These are phyloP conservation scores for Trichosporon inkin DNA, from an alignment of 1,284 basidiomycete species.

Conservation along the genomic window DNA sequence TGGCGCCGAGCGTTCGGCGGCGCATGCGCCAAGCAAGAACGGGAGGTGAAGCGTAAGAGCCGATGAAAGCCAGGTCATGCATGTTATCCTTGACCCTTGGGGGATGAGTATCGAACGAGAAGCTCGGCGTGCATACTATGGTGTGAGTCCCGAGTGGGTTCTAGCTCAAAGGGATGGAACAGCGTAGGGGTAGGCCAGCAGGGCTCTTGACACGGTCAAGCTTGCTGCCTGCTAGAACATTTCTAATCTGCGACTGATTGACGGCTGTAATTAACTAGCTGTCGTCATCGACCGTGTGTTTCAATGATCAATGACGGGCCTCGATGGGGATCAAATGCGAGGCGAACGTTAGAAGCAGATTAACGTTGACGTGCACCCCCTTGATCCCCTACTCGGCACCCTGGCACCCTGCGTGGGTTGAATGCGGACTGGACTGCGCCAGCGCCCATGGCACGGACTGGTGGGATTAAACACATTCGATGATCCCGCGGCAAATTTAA, in stretches of 20 bases:
- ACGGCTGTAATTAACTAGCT: conserved; percentile 4
- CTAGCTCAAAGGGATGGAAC: too few species aligned
- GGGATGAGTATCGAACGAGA: not conserved
- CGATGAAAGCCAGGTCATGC: not conserved
- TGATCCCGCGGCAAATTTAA: conserved; percentile 4
- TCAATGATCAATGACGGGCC: not conserved
- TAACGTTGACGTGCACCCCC: conserved; percentile 5
- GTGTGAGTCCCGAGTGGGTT: too few species aligned
- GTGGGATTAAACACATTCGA: not conserved
- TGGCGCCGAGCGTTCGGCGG: too few species aligned
- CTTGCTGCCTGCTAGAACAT: not conserved
- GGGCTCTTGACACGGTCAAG: too few species aligned
- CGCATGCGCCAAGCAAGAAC: too few species aligned
- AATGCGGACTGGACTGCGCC: not conserved
- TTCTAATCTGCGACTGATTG: conserved; percentile 6
- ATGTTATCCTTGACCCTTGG: not conserved
- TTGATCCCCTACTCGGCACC: not conserved
- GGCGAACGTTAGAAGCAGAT: not conserved
- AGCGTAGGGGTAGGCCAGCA: too few species aligned
- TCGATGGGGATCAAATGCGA: not conserved
- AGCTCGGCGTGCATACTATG: too few species aligned
- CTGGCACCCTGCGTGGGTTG: not conserved
- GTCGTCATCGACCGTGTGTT: not conserved
- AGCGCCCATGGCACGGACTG: not conserved
- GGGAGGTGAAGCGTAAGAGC: too few species aligned